Conservation (phyloP, 2,329 filamentous ascomycete species). For the Fusarium foetens region DNA sequence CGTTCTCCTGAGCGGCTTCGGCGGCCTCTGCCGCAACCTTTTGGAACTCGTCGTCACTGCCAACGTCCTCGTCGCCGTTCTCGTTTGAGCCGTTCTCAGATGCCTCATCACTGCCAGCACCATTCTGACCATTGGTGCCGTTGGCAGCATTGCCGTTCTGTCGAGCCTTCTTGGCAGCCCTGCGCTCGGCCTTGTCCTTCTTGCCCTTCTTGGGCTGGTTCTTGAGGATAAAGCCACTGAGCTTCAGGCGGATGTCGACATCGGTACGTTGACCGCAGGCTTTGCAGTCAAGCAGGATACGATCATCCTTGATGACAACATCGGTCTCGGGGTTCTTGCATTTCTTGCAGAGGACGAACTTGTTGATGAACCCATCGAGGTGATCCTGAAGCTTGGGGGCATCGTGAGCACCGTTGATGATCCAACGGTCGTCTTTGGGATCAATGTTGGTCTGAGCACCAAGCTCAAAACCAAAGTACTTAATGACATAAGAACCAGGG, state of each 20-base stretch:
- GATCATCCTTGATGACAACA: slow-evolving; percentile 91
- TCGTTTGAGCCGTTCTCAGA: slow-evolving; percentile 62
- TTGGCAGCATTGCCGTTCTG: slow-evolving; percentile 67
- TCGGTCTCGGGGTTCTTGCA: slow-evolving; percentile 99
- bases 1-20: slow-evolving; percentile 61
- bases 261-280: slow-evolving; percentile 94
- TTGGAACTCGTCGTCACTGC: slow-evolving; percentile 92
- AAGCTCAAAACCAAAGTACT: slow-evolving; percentile 99
- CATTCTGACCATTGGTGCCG: slow-evolving; percentile 57
- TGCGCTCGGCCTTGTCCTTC: slow-evolving; percentile 93
- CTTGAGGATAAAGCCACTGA: slow-evolving; percentile 97
- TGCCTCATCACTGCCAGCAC: slow-evolving; percentile 66
- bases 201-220: slow-evolving; percentile 93
- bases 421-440: slow-evolving; percentile 97
- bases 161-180: slow-evolving; percentile 91
- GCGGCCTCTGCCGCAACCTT: slow-evolving; percentile 74
- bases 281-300: slow-evolving; percentile 96
- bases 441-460: slow-evolving; percentile 99
- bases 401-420: slow-evolving; percentile 99
- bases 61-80: slow-evolving; percentile 70
- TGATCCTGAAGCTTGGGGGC: slow-evolving; percentile 96
- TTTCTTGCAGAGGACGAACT: slow-evolving; percentile 99
- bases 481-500: slow-evolving; percentile 95
- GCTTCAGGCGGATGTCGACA: slow-evolving; percentile 92
- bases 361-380: slow-evolving; percentile 97